These are phyloP conservation scores for Prunus mongolica DNA, from an alignment of 306 rosid genomes.

Conservation along the genomic window DNA sequence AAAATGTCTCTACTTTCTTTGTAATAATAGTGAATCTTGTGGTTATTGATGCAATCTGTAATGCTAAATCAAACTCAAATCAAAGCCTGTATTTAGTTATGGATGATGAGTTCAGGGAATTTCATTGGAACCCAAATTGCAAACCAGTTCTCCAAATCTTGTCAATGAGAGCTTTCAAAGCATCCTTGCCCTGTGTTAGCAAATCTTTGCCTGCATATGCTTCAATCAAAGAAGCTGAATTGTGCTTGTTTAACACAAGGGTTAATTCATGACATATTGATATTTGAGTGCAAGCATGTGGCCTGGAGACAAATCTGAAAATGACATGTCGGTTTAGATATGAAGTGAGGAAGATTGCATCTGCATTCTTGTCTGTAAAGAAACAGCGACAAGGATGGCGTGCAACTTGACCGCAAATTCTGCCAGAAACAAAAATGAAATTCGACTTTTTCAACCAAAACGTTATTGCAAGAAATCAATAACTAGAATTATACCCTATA, in stretches of 20 bases:
- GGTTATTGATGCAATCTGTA: not conserved
- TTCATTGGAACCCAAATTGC: not conserved
- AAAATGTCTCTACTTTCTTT: not conserved
- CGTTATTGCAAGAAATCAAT: not conserved
- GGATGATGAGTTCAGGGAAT: not conserved
- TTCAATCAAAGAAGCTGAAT: not conserved
- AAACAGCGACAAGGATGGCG: constrained; percentile 7
- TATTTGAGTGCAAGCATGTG: not conserved
- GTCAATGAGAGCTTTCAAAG: not conserved
- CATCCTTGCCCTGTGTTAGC: not conserved
- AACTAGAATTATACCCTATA: not conserved
- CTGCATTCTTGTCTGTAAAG: constrained; percentile 27
- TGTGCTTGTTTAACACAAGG: not conserved
- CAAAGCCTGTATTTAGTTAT: not conserved
- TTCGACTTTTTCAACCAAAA: not conserved
- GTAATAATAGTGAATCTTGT: not conserved
- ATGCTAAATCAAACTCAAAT: not conserved
- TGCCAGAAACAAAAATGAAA: not conserved
- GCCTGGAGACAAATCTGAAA: not conserved
- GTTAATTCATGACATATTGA: no score
- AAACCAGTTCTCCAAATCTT: not conserved
- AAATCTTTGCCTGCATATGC: no score
- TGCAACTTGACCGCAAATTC: not conserved
- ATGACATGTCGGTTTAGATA: not conserved
- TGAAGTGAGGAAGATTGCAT: not conserved